A percentile compares a stretch with the other conserved stretches of the same genome.
phyloP scores from a whole-genome alignment of 2,329 filamentous ascomycete genomes.

The Trichoderma sp. region DNA sequence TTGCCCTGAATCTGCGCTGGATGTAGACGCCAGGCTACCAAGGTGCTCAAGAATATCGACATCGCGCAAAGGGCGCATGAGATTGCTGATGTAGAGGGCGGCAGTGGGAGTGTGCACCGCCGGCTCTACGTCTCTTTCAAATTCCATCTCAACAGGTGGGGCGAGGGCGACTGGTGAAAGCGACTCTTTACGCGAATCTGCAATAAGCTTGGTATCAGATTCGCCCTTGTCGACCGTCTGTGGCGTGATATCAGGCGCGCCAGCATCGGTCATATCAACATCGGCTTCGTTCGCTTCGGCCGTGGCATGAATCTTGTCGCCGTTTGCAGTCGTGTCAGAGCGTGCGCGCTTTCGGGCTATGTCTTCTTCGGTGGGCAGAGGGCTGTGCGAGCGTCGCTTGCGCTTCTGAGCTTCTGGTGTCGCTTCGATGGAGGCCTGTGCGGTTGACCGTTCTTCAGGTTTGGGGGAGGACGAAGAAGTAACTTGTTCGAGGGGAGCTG shows the following conservation, averaged over 20 bases:
- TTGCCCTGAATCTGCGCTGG: constrained; percentile 46
- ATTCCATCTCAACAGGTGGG: constrained; percentile 35
- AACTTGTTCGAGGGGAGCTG: background rate
- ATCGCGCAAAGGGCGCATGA: constrained; percentile 82
- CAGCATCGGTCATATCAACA: background rate
- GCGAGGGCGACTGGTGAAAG: background rate
- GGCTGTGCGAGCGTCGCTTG: constrained; percentile 67
- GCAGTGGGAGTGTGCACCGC: constrained; percentile 71
- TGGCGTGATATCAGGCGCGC: background rate
- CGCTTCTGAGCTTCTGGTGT: constrained; percentile 59
- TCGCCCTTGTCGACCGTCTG: background rate
- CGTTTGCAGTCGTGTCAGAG: constrained; percentile 35
- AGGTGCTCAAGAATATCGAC: constrained; percentile 69
- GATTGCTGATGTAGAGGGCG: constrained; percentile 84
- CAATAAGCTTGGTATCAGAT: background rate
- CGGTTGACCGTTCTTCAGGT: constrained; percentile 18
- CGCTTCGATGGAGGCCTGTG: constrained; percentile 8
- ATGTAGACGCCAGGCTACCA: constrained; percentile 63
- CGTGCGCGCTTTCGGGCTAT: constrained; percentile 58
- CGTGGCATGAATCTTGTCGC: constrained; percentile 11
- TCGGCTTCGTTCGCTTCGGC: constrained; percentile 24
- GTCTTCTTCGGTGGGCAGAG: constrained; percentile 56
- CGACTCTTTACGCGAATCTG: background rate
- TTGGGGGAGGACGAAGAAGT: background rate
- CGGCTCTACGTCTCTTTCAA: constrained; percentile 48